A percentile compares a stretch with the other conserved stretches of the same genome.
phyloP scores from a whole-genome alignment of 192 early-diverging fungal genomes.

The Linnemannia schmuckeri region DNA sequence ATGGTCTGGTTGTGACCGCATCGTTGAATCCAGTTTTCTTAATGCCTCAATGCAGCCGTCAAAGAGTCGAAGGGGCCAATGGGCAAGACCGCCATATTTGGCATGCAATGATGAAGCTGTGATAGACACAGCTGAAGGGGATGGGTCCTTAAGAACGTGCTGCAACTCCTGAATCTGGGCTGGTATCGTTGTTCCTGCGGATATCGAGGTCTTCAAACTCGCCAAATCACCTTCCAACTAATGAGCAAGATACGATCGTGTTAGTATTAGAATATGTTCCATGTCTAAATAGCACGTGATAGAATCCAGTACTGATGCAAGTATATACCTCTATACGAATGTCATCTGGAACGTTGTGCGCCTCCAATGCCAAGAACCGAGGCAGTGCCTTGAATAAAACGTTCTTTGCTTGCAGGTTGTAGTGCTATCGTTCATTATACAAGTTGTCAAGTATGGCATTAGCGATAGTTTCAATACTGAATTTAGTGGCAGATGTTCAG shows the following conservation, averaged over 20 bases:
- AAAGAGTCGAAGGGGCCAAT: constrained; percentile 39
- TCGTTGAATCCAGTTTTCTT: constrained; percentile 20
- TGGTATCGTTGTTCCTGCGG: constrained; percentile 15
- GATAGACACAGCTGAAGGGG: constrained; percentile 22
- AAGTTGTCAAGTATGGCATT: too few relatives aligned
- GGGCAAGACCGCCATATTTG: constrained; percentile 36
- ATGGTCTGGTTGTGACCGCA: not conserved
- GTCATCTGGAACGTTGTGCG: constrained; percentile 44
- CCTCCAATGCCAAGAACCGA: constrained; percentile 38
- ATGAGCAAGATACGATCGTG: not conserved
- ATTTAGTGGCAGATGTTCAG: too few relatives aligned
- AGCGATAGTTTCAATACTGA: too few relatives aligned
- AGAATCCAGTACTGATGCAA: not conserved
- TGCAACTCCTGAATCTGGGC: constrained; percentile 35
- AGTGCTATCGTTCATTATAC: constrained; percentile 15
- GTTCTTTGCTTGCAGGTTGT: constrained; percentile 40
- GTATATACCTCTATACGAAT: constrained; percentile 26
- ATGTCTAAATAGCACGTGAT: not conserved
- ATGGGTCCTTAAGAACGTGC: constrained; percentile 18
- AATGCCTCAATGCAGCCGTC: constrained; percentile 34
- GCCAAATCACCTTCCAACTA: constrained; percentile 39
- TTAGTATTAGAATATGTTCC: not conserved
- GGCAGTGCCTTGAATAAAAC: constrained; percentile 35
- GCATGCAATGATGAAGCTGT: constrained; percentile 21
- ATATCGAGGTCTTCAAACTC: constrained; percentile 8